Base-by-base conservation (phyloP, 108 stramenopile genomes). In the Nitzschia sp. region DNA sequence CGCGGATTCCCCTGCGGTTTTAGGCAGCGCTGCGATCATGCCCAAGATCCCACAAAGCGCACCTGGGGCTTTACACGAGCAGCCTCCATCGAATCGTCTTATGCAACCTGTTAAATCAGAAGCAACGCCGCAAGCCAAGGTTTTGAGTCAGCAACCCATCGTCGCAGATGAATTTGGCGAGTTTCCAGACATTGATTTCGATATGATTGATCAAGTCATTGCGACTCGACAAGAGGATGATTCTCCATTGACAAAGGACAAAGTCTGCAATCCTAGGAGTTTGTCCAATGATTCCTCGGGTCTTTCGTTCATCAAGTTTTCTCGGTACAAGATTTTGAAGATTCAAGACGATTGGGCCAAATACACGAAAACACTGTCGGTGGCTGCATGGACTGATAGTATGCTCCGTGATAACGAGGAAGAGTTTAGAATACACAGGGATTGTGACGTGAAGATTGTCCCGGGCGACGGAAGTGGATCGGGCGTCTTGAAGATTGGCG, bases 281-380 rank as follows among this genome's bases (percentile, higher is more conserved):
- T 2, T 18, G 6, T 8, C 23, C 18, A 19, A 3, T 4, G 18
- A n/a, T 34, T 71, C 24, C 46, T 47, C 3, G 0, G 58, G 46
- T 24, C 48, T 58, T 61, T 70, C 76, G 1, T 85, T 76, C 55
- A 83, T 86, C 32, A 68, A 78, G 4, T 92, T 87, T 64, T 78
- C 89, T 18, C 80, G 94, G 0, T 95, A 91, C 71, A 82, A 79
- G 28, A 80, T 95, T 15, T 46, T 76, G 25, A 47, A 34, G 9
- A 82, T 92, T 0, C 59, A 74, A 42, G 75, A 85, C 32, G 83
- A 93, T 58, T 36, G 53, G 25, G 42, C 21, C 1, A 83, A 80
- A 9, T 84, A 73, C 53, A 83, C 80, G 0, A 89, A 87, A 65
- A 82, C 79, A 36, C 29, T 95, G 0, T 62, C 38, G 35, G 86